A percentile compares a stretch with the other conserved stretches of the same genome.
Conservation (phyloP, 148 eudicot species). For the Rhododendron vialii region DNA sequence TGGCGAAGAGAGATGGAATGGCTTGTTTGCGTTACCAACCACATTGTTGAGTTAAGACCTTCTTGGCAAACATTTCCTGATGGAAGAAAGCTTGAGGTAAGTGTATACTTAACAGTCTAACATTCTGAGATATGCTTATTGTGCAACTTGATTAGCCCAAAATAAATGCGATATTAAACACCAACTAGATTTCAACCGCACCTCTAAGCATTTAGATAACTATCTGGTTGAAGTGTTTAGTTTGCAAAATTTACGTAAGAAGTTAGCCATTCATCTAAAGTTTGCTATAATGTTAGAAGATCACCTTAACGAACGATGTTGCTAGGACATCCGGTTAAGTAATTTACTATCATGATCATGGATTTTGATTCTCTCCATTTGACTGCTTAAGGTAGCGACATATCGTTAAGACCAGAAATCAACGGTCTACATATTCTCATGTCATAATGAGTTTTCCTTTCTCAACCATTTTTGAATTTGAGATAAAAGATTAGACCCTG, state of each 20-base stretch:
- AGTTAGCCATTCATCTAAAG: not conserved
- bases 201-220: not conserved
- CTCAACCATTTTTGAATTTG: not conserved
- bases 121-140: not conserved
- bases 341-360: not conserved
- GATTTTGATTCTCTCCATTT: not conserved
- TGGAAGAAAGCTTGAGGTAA: conserved; percentile 93
- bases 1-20: conserved; percentile 97
- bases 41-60: conserved; percentile 86
- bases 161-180: not conserved
- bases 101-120: not conserved
- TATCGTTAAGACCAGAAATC: not conserved
- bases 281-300: not conserved
- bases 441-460: not conserved
- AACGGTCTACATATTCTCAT: not conserved
- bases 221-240: not conserved
- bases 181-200: not conserved
- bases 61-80: conserved; percentile 89
- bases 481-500: not conserved
- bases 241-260: not conserved
- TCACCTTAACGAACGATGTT: not conserved
- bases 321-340: not conserved
- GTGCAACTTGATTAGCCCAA: not conserved
- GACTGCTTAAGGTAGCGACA: not conserved
- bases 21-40: conserved; percentile 81